These are phyloP conservation scores for Ceratocystis huliohia DNA, from an alignment of 2,329 filamentous ascomycete species.

Conservation along the genomic window DNA sequence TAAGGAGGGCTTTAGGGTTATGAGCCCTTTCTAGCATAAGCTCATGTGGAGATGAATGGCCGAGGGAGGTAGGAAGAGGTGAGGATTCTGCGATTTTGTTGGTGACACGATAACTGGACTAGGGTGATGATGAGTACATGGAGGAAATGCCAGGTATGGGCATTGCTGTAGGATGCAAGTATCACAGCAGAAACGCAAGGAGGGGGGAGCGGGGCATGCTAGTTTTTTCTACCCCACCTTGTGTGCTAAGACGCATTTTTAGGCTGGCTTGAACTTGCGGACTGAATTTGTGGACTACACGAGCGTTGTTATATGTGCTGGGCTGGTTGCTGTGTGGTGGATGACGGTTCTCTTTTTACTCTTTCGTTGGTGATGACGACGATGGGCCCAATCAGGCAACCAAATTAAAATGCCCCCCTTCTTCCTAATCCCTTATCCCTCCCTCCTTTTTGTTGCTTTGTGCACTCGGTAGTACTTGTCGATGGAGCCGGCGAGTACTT, in stretches of 20 bases:
- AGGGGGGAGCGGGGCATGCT: not conserved
- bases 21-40: no score
- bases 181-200: not conserved
- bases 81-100: not conserved
- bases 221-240: not conserved
- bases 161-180: constrained; percentile 7
- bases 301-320: no score
- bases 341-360: not conserved
- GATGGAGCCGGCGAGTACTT: not conserved
- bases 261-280: not conserved
- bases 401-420: not conserved
- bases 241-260: not conserved
- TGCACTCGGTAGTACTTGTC: not conserved
- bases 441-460: not conserved
- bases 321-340: no score
- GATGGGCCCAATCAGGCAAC: not conserved
- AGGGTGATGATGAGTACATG: not conserved
- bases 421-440: not conserved
- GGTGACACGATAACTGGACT: not conserved
- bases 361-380: not conserved
- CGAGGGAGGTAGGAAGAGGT: not conserved
- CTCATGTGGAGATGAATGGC: no score
- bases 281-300: no score
- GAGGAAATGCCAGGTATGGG: not conserved
- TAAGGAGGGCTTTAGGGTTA: not conserved